These are phyloP conservation scores for Leonotis leonurus DNA, from an alignment of 257 asterid species.

Conservation along the genomic window DNA sequence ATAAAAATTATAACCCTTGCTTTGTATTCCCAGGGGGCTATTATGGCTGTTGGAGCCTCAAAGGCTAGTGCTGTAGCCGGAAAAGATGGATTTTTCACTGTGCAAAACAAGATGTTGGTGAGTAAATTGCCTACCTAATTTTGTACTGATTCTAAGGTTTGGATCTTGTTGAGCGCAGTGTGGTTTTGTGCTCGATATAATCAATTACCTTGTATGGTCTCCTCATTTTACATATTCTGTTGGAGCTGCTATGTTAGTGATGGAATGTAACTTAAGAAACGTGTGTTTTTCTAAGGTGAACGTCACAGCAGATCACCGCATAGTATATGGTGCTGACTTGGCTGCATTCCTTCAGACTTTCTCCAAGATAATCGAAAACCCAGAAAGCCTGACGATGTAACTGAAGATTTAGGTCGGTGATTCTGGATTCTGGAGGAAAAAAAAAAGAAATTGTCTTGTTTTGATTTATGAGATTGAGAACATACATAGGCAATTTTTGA, in stretches of 20 bases:
- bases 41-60: conserved; percentile 96
- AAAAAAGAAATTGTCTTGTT: no score
- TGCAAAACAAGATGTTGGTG: conserved; percentile 78
- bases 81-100: conserved; percentile 68
- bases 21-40: conserved; percentile 63
- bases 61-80: conserved; percentile 60
- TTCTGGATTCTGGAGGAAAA: no score
- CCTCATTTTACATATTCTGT: no score
- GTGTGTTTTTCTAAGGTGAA: conserved; percentile 55
- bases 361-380: conserved; percentile 68
- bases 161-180: neutral
- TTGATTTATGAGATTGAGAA: neutral
- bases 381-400: conserved; percentile 70
- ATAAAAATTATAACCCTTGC: neutral
- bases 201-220: no score
- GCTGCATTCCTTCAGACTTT: conserved; percentile 80
- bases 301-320: conserved; percentile 81
- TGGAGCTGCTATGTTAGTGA: no score
- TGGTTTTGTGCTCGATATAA: neutral
- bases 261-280: neutral
- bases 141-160: neutral
- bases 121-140: conserved; percentile 15
- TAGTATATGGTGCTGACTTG: conserved; percentile 78
- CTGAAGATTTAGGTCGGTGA: conserved; percentile 11
- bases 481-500: conserved; percentile 17